Evolutionary conservation across 306 rosid genomes (phyloP).

Genomic region (Pachyrhizus erosus): DNA sequence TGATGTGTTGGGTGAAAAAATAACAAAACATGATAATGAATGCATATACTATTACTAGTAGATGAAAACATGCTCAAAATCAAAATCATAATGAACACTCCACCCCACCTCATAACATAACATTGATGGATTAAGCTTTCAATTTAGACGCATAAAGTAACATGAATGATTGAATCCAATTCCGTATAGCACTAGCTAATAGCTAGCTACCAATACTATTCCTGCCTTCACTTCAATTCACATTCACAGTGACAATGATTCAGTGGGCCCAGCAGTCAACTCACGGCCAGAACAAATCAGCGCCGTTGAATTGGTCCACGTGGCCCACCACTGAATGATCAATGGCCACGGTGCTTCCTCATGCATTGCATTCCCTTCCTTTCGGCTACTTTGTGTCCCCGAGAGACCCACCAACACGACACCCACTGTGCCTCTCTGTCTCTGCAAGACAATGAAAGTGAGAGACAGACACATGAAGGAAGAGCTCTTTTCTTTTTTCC

Average conservation of each 20-base stretch:
- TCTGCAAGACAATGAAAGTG: slow-evolving; percentile 32
- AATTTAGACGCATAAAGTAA: slow-evolving; percentile 1
- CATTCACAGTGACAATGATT: not conserved
- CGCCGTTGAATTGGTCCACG: slow-evolving; percentile 4
- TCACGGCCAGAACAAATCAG: slow-evolving; percentile 14
- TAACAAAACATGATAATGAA: not conserved
- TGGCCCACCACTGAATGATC: slow-evolving; percentile 30
- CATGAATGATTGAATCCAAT: slow-evolving; percentile 9
- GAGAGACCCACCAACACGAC: slow-evolving; percentile 43
- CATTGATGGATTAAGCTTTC: slow-evolving; percentile 20
- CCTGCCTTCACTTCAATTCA: not conserved
- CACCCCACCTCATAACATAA: not conserved
- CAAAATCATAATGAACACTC: not conserved
- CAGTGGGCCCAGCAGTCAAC: not conserved
- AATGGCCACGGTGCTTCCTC: too few relatives aligned
- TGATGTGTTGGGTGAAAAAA: too few relatives aligned
- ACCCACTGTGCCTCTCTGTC: slow-evolving; percentile 35
- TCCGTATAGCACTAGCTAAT: not conserved
- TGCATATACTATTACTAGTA: too few relatives aligned
- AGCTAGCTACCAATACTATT: too few relatives aligned
- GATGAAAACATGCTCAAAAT: not conserved
- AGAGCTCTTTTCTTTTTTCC: not conserved
- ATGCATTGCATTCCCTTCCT: slow-evolving; percentile 43
- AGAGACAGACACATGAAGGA: not conserved
- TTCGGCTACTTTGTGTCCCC: slow-evolving; percentile 44